A percentile compares a stretch with the other conserved stretches of the same genome.
These are phyloP conservation scores for Irineochytrium annulatum DNA, from an alignment of 192 early-diverging fungal genomes.

Conservation along the genomic window DNA sequence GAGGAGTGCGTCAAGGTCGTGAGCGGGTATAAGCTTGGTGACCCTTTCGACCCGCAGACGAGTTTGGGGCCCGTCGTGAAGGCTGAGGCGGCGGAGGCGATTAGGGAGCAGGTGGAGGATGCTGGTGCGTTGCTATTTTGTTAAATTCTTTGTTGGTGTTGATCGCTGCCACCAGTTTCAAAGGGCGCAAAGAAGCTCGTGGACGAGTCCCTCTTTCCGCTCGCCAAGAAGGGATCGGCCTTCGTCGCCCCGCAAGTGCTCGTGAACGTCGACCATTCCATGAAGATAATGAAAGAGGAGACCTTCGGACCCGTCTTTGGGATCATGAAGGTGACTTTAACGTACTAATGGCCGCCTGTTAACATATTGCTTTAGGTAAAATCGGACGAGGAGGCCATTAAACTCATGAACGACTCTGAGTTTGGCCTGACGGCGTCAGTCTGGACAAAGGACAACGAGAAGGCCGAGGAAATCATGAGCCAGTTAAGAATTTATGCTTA, in stretches of 20 bases:
- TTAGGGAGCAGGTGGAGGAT: constrained; percentile 64
- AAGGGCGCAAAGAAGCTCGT: constrained; percentile 67
- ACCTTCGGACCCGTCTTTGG: constrained; percentile 81
- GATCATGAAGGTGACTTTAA: constrained; percentile 59
- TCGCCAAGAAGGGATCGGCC: constrained; percentile 55
- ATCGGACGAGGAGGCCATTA: constrained; percentile 70
- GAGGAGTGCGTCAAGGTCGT: constrained; percentile 50
- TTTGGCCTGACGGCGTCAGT: constrained; percentile 78
- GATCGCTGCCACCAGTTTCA: constrained; percentile 28
- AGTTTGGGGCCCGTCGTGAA: constrained; percentile 77
- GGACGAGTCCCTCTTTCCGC: constrained; percentile 50
- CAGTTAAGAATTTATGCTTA: constrained; percentile 7
- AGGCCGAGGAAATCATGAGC: constrained; percentile 55
- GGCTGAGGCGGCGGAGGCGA: constrained; percentile 58
- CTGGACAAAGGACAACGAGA: constrained; percentile 66
- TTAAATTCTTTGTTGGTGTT: neutral
- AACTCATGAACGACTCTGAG: constrained; percentile 74
- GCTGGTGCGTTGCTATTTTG: constrained; percentile 45
- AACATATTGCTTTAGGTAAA: constrained; percentile 15
- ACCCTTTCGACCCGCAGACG: constrained; percentile 54
- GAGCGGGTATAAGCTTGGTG: constrained; percentile 62
- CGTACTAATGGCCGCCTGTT: neutral
- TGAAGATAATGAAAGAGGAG: constrained; percentile 77
- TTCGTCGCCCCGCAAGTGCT: constrained; percentile 76
- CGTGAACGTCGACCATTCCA: constrained; percentile 66